Conservation (phyloP, 768 basidiomycete genomes). For the Hygrocybe punicea region DNA sequence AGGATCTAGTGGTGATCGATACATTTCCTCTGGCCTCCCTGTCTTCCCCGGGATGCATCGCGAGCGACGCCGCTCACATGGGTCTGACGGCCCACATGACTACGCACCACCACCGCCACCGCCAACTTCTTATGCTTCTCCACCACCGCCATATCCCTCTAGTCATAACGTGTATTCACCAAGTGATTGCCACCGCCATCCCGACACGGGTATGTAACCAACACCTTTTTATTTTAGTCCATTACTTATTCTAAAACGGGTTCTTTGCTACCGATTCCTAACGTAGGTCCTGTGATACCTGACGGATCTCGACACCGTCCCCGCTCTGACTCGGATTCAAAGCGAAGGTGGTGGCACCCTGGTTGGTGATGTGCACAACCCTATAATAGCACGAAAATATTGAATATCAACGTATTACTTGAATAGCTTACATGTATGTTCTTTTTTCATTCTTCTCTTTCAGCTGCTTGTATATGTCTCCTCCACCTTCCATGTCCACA, state of each 20-base stretch:
- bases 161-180: background rate
- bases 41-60: constrained; percentile 8
- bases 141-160: background rate
- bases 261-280: background rate
- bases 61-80: background rate
- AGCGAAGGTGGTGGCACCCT: background rate
- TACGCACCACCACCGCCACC: background rate
- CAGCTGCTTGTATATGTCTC: background rate
- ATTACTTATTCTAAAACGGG: background rate
- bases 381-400: no score
- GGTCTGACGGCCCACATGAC: background rate
- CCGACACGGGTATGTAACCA: background rate
- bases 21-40: constrained; percentile 15
- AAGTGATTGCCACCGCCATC: background rate
- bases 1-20: constrained; percentile 27
- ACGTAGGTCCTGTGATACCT: background rate
- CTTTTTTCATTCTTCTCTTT: background rate
- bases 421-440: background rate
- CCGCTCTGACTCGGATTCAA: background rate
- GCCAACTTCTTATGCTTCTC: background rate
- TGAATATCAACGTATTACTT: no score
- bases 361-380: background rate
- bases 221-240: background rate
- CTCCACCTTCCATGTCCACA: background rate
- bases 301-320: background rate